A percentile compares a stretch with the other conserved stretches of the same genome.
These are phyloP conservation scores for Microsporum audouinii DNA, from an alignment of 2,329 filamentous ascomycete species.

Conservation along the genomic window DNA sequence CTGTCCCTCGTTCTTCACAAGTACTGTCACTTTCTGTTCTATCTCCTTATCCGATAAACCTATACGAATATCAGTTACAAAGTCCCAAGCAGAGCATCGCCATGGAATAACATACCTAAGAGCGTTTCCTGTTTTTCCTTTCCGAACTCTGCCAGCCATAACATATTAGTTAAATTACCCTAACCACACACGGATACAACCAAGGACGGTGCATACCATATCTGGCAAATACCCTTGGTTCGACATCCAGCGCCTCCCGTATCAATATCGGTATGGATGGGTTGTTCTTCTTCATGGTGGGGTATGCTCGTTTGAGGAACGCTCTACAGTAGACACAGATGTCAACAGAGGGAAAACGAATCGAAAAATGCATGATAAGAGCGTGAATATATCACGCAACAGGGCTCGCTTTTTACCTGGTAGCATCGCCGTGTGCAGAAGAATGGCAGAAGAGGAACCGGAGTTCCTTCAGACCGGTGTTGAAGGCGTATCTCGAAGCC, in stretches of 20 bases:
- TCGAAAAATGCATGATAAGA: background rate
- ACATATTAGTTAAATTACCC: background rate
- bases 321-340: conserved; percentile 38
- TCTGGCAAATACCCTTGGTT: conserved; percentile 80
- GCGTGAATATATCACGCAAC: background rate
- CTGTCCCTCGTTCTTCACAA: conserved; percentile 43
- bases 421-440: conserved; percentile 75
- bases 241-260: conserved; percentile 74
- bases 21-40: conserved; percentile 52
- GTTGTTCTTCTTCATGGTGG: conserved; percentile 99
- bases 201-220: conserved; percentile 53
- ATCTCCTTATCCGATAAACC: conserved; percentile 60
- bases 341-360: background rate
- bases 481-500: conserved; percentile 89
- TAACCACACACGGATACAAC: background rate
- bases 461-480: conserved; percentile 80
- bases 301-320: conserved; percentile 84
- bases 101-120: conserved; percentile 37
- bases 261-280: conserved; percentile 87
- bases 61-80: conserved; percentile 22
- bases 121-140: conserved; percentile 56
- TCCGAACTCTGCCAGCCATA: conserved; percentile 45
- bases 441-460: conserved; percentile 97
- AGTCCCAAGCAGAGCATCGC: background rate
- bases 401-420: conserved; percentile 52